Evolutionary conservation across 2,329 filamentous ascomycete species (phyloP).

Genomic region (Ascocoryne sarcoides): DNA sequence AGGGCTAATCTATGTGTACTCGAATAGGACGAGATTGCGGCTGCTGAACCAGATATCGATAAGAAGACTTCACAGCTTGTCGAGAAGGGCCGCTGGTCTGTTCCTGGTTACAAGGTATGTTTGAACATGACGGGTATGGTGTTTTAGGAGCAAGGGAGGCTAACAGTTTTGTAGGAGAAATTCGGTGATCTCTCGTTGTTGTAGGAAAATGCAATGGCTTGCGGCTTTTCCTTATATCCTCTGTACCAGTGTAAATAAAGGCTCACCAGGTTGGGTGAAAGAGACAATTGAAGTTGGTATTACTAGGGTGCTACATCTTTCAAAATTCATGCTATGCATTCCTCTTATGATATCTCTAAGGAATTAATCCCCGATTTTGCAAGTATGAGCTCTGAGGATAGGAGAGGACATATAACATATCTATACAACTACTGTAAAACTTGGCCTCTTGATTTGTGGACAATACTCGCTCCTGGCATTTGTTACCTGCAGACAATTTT

Average conservation of each 20-base stretch:
- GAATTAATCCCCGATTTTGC: too few relatives aligned
- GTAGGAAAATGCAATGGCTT: constrained; percentile 45
- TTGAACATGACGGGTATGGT: background rate
- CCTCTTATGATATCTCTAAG: too few relatives aligned
- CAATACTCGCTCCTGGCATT: too few relatives aligned
- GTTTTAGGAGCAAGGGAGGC: background rate
- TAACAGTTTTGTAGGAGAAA: constrained; percentile 65
- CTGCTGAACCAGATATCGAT: constrained; percentile 93
- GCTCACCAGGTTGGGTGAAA: constrained; percentile 16
- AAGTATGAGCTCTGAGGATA: too few relatives aligned
- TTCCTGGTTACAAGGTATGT: constrained; percentile 95
- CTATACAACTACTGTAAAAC: too few relatives aligned
- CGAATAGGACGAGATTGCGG: constrained; percentile 82
- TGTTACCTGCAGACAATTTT: too few relatives aligned
- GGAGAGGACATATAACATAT: too few relatives aligned
- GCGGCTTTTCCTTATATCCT: constrained; percentile 44
- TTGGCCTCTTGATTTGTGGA: too few relatives aligned
- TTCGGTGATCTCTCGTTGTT: constrained; percentile 95
- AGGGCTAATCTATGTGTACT: constrained; percentile 9
- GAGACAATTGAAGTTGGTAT: constrained; percentile 17
- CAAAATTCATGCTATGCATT: too few relatives aligned
- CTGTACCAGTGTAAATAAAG: constrained; percentile 63
- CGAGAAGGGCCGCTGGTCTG: constrained; percentile 95
- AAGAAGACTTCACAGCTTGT: constrained; percentile 93
- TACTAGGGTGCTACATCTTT: background rate